Base-by-base conservation (phyloP, 208 protist species). In the Wallacemonas sp. region DNA sequence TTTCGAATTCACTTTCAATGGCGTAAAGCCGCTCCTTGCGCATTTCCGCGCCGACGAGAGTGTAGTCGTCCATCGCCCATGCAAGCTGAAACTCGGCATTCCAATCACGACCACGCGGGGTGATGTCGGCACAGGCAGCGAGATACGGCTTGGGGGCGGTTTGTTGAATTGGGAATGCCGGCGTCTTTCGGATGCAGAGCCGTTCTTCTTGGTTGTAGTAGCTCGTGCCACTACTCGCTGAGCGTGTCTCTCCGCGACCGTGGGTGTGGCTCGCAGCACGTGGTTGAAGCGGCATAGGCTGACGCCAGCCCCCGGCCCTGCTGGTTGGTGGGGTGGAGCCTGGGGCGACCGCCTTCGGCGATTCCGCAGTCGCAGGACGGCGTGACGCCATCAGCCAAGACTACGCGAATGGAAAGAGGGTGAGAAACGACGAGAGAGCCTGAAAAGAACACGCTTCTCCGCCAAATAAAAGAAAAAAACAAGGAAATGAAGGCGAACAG, bases 11-110 rank as follows among this genome's bases (percentile, higher is more conserved):
- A 15, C 55, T 49, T 58, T 86, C 82, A 14, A 95, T 67, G 12
- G 68, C 64, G 42, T 63, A 62, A 17, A 95, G 70, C 2, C 56
- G 56, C 26, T 63, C 61, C 70, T 72, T 75, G 14, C 89, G 80
- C 26, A 45, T 60, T 60, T 77, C 73, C 8, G 89, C 89, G 51
- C 80, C 70, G 38, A 63, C 66, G n/a, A 80, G 47, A 8, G 70
- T 91, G 72, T 75, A 68, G 60, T 78, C 75, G 61, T 84, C 82
- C 77, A 87, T 81, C 68, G 90, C 83, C 84, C 85, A 93, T 31
- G 85, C 89, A 11, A 90, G 68, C 68, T 95, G 89, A 49, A 93
- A 95, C 66, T 92, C 85, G 3, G 84, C 82, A 44, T 95, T 95
- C 86, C 89, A 95, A 68, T 93, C 63, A 5, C 84, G 68, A 15